Evolutionary conservation across 2,329 filamentous ascomycete genomes (phyloP).

Genomic region (Cercospora beticola): DNA sequence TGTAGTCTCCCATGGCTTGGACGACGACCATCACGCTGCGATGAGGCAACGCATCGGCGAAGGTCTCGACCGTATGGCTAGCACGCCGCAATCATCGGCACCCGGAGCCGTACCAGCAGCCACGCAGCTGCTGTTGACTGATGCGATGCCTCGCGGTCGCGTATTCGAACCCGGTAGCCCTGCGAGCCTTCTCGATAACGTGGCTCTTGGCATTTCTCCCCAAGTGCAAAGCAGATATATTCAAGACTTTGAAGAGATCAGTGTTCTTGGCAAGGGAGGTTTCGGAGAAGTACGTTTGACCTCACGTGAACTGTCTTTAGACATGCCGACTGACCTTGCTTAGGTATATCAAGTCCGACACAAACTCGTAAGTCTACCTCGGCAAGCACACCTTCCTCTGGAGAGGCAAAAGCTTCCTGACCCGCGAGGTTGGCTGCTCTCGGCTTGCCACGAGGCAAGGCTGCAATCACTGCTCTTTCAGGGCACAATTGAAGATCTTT

Average conservation of each 20-base stretch:
- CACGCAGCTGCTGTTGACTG: slow-evolving; percentile 26
- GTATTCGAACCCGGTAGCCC: slow-evolving; percentile 11
- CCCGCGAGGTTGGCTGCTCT: background rate
- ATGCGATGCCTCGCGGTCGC: slow-evolving; percentile 5
- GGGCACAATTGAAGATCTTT: too few species aligned
- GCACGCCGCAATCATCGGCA: slow-evolving; percentile 2
- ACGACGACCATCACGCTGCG: slow-evolving; percentile 37
- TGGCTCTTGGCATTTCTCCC: slow-evolving; percentile 24
- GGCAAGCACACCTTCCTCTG: background rate
- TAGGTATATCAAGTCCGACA: slow-evolving; percentile 61
- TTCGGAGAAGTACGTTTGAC: slow-evolving; percentile 60
- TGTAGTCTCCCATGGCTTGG: slow-evolving; percentile 41
- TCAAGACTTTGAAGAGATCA: slow-evolving; percentile 55
- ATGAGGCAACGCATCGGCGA: slow-evolving; percentile 41
- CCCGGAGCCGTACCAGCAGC: slow-evolving; percentile 16
- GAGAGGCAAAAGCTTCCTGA: background rate
- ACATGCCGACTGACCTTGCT: slow-evolving; percentile 56
- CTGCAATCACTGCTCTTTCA: too few species aligned
- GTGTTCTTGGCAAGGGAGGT: slow-evolving; percentile 62
- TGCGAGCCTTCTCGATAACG: slow-evolving; percentile 17
- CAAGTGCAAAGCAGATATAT: slow-evolving; percentile 47
- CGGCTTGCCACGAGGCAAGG: too few species aligned
- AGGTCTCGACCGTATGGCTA: slow-evolving; percentile 37
- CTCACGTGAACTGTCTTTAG: slow-evolving; percentile 59
- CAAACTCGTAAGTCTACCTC: slow-evolving; percentile 43